Evolutionary conservation across 345 rosid species (phyloP).

Genomic region (Hibiscus mutabilis): DNA sequence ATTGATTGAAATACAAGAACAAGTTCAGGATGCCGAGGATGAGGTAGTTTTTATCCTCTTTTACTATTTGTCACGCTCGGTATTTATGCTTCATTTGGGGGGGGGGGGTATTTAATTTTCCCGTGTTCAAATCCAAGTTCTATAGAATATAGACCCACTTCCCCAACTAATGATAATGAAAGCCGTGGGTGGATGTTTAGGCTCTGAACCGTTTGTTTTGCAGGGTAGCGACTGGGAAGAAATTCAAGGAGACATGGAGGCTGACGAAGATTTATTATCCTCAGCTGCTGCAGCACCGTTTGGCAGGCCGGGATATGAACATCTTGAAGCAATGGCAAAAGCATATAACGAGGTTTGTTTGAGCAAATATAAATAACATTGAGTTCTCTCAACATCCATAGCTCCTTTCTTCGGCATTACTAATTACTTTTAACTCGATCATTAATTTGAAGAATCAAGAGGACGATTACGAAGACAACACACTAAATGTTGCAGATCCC

Average conservation of each 20-base stretch:
- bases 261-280: slow-evolving; percentile 37
- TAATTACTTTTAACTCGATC: slow-evolving; percentile 7
- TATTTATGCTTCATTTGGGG: neutral
- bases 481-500: slow-evolving; percentile 45
- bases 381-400: neutral
- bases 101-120: neutral
- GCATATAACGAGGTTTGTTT: slow-evolving; percentile 46
- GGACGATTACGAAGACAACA: slow-evolving; percentile 51
- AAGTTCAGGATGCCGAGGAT: slow-evolving; percentile 45
- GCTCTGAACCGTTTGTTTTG: neutral
- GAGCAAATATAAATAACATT: neutral
- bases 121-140: neutral
- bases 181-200: neutral
- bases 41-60: slow-evolving; percentile 39
- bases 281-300: slow-evolving; percentile 39
- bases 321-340: slow-evolving; percentile 78
- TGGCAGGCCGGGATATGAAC: slow-evolving; percentile 58
- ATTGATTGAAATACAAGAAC: slow-evolving; percentile 80
- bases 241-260: slow-evolving; percentile 42
- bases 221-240: slow-evolving; percentile 92
- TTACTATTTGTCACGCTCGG: neutral
- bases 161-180: neutral
- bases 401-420: neutral
- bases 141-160: neutral
- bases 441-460: slow-evolving; percentile 43